Evolutionary conservation across 306 rosid species (phyloP).

Genomic region (apple (Malus domestica)): DNA sequence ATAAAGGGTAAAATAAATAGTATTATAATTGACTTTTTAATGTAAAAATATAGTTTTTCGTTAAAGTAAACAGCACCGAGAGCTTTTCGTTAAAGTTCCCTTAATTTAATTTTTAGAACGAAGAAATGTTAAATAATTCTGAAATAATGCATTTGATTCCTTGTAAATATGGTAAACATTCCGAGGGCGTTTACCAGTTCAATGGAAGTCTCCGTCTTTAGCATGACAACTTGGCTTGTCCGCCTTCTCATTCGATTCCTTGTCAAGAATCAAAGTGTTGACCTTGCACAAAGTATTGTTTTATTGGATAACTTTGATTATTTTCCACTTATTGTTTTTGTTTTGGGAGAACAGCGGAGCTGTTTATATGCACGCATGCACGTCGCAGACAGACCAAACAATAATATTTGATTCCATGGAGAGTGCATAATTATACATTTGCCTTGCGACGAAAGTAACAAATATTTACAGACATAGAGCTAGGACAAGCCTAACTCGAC

Average conservation of each 20-base stretch:
- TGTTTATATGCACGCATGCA: background rate
- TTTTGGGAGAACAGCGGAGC: background rate
- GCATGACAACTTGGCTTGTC: background rate
- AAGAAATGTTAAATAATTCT: background rate
- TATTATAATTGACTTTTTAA: too few relatives aligned
- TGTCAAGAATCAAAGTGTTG: background rate
- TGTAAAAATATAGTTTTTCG: too few relatives aligned
- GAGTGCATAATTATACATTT: constrained; percentile 20
- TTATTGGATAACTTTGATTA: background rate
- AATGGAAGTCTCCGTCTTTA: background rate
- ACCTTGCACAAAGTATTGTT: background rate
- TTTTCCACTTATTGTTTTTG: background rate
- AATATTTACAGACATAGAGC: constrained; percentile 20
- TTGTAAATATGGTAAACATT: background rate
- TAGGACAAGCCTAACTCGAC: constrained; percentile 1
- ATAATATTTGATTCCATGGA: background rate
- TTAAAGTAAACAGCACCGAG: too few relatives aligned
- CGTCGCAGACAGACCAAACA: background rate
- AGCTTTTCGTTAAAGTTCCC: too few relatives aligned
- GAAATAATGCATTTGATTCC: background rate
- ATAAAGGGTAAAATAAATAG: too few relatives aligned
- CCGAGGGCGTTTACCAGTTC: background rate
- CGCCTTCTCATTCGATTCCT: background rate
- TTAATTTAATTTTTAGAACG: background rate
- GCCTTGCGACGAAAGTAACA: background rate